phyloP scores from a whole-genome alignment of 139 green algal species.

The Picochlorum sp. region DNA sequence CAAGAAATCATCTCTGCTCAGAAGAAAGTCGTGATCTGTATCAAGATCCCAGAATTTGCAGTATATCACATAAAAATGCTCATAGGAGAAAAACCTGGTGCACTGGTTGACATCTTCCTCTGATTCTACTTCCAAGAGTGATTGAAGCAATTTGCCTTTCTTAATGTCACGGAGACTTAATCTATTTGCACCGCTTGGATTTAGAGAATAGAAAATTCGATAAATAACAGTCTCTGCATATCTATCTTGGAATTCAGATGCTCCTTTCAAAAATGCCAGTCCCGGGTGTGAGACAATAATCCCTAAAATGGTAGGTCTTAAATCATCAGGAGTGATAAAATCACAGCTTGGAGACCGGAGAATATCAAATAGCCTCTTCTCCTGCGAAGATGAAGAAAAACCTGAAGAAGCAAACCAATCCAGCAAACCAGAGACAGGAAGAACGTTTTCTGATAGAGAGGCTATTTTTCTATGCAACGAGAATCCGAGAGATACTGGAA shows the following conservation, averaged over 20 bases:
- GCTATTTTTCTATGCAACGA: conserved; percentile 64
- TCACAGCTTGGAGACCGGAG: conserved; percentile 28
- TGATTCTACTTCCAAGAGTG: conserved; percentile 73
- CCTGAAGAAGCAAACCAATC: conserved; percentile 31
- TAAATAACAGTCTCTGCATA: conserved; percentile 97
- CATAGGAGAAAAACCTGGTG: conserved; percentile 92
- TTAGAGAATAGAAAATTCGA: conserved; percentile 93
- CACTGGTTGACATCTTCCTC: conserved; percentile 96
- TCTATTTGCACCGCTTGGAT: conserved; percentile 63
- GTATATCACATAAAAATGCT: conserved; percentile 99
- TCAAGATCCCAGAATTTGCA: conserved; percentile 99
- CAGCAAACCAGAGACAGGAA: conserved; percentile 30
- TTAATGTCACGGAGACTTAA: conserved; percentile 79
- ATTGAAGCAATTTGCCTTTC: conserved; percentile 70
- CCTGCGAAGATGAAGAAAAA: conserved; percentile 12
- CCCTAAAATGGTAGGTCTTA: conserved; percentile 69
- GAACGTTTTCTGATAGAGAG: conserved; percentile 6
- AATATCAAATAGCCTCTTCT: conserved; percentile 34
- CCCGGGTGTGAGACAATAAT: conserved; percentile 87
- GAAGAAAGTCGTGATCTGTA: conserved; percentile 93
- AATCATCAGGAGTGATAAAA: conserved; percentile 57
- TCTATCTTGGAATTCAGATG: conserved; percentile 94
- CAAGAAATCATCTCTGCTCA: conserved; percentile 86
- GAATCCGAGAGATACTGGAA: conserved; percentile 75
- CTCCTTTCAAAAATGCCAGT: conserved; percentile 94